Evolutionary conservation across 805 yeast species (phyloP), one percentile per base, ranked within the genome.

Genomic region (Torulaspora franciscae): DNA sequence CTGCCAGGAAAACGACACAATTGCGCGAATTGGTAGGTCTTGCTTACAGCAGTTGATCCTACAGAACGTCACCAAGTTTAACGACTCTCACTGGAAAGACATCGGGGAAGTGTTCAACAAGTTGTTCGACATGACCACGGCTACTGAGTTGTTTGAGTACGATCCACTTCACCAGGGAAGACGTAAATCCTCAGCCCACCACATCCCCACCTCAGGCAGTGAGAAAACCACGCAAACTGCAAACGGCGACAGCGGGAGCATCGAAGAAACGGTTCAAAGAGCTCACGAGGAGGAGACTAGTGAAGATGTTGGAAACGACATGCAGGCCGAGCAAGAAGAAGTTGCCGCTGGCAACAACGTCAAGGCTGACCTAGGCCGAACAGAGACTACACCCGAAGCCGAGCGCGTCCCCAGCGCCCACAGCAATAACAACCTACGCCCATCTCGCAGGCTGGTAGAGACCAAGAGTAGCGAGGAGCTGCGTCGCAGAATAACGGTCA

Each of bases 1-100:
- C 40, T 88, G 96, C 56, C 99, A 93, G 65, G 96, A 90, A 56
- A 91, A 93, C 62, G 99, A 93, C 58, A 90, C 98, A 0, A 89
- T 95, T 56, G 95, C 97, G 0, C 76, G 95, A 56, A 91, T 91
- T 52, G 99, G 99, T 27, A 77, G 95, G 58, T 79, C 91, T 7
- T 90, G 99, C 62, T 73, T 93, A 47, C 83, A 85, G 54, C 85
- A 82, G 52, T 71, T 93, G 49, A 75, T 93, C 46, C 67, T 81
- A n/a, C 84, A 84, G 51, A 95, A 93, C 60, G 77, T 81, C 52
- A 55, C 65, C 7, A 80, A 79, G 56, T 87, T 93, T 59, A 62
- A 66, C 15, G 72, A 68, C 8, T 67, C 67, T 6, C 91, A 95
- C 55, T 93, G 99, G 99, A 68, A 67, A 8, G 70, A 78, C 57